Conservation (phyloP, 768 basidiomycete species). For the Trametes cubensis region DNA sequence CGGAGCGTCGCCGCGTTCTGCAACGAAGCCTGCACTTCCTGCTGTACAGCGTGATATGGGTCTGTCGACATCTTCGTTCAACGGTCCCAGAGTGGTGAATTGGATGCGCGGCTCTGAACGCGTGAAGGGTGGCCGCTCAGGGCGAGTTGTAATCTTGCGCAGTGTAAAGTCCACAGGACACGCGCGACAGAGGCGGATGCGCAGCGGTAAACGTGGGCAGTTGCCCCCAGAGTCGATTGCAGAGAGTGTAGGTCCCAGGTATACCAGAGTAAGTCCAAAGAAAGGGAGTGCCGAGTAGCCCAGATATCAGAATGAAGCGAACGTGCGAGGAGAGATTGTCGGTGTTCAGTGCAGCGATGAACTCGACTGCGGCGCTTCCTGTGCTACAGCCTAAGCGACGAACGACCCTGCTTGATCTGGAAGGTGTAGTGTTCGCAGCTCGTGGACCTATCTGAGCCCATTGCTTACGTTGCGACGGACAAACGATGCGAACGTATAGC, state of each 20-base stretch:
- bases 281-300: too few relatives aligned
- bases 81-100: not conserved
- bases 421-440: constrained; percentile 15
- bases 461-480: not conserved
- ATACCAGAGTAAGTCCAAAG: too few relatives aligned
- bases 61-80: constrained; percentile 61
- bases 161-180: too few relatives aligned
- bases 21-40: constrained; percentile 77
- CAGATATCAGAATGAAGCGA: too few relatives aligned
- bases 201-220: too few relatives aligned
- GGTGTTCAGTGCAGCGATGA: too few relatives aligned
- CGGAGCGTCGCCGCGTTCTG: constrained; percentile 71
- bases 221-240: not conserved
- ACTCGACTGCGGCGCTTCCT: not conserved
- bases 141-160: not conserved
- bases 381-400: constrained; percentile 1
- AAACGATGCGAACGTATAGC: not conserved
- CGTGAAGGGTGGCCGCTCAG: not conserved
- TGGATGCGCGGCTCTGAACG: not conserved
- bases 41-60: constrained; percentile 86
- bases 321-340: too few relatives aligned
- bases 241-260: not conserved
- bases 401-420: constrained; percentile 16
- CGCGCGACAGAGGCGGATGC: too few relatives aligned
- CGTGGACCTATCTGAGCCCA: not conserved